Percentiles rank a stretch among this genome's conserved stretches.
Conservation (phyloP, 208 protist species). For the Acanthamoeba lenticulata region DNA sequence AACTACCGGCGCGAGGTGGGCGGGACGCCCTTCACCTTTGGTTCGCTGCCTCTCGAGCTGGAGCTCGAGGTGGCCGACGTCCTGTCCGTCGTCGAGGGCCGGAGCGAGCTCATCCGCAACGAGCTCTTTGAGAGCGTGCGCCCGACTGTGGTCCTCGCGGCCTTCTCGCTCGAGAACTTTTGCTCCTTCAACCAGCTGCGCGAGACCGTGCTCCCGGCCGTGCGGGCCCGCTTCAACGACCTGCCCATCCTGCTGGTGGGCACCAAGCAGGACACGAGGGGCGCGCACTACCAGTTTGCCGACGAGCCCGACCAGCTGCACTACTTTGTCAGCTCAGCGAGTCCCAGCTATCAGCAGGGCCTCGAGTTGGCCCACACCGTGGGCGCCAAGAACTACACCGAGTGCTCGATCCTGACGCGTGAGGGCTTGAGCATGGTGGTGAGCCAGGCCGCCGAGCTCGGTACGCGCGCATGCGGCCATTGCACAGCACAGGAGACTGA, state of each 20-base stretch:
- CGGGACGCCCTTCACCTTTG: slow-evolving; percentile 31
- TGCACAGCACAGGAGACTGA: too few relatives aligned
- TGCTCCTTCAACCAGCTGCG: not conserved
- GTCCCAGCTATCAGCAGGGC: not conserved
- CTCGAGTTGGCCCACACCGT: not conserved
- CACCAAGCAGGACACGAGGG: not conserved
- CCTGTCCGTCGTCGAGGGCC: not conserved
- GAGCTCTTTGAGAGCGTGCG: not conserved
- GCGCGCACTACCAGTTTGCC: not conserved
- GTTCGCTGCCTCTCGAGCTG: not conserved
- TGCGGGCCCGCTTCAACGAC: not conserved
- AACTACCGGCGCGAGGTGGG: not conserved
- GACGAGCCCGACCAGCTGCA: not conserved
- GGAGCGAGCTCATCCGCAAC: not conserved
- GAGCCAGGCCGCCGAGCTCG: not conserved
- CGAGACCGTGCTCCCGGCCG: not conserved
- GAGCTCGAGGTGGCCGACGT: slow-evolving; percentile 32
- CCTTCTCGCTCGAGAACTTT: slow-evolving; percentile 28
- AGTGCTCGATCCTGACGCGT: slow-evolving; percentile 23
- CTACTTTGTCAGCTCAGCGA: not conserved
- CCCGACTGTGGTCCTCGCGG: slow-evolving; percentile 14
- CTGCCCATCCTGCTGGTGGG: not conserved
- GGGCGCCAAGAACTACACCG: slow-evolving; percentile 2
- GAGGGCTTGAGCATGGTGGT: not conserved
- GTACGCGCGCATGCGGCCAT: too few relatives aligned